Percentiles rank a stretch among this genome's conserved stretches.
Conservation (phyloP, 192 early-diverging fungal species). For the Podochytrium sp. region DNA sequence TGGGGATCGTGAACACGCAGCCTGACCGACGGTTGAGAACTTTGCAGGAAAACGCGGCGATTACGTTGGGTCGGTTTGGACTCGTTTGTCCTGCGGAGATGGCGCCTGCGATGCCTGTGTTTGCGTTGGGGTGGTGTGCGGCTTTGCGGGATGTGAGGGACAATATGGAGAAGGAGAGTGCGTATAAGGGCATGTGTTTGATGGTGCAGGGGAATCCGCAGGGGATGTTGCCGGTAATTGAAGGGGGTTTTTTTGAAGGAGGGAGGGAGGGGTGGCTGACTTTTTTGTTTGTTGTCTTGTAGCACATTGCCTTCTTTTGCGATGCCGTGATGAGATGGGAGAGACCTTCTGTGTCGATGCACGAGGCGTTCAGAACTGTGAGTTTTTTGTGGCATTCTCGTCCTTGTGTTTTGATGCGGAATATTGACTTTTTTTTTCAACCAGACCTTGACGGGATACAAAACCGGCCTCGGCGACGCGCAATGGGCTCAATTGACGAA, state of each 20-base stretch:
- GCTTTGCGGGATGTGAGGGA: slow-evolving; percentile 82
- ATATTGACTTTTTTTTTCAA: not conserved
- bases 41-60: slow-evolving; percentile 92
- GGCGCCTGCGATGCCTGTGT: slow-evolving; percentile 82
- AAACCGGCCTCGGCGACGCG: slow-evolving; percentile 66
- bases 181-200: slow-evolving; percentile 93
- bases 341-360: slow-evolving; percentile 62
- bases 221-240: slow-evolving; percentile 40
- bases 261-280: no score
- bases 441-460: slow-evolving; percentile 64
- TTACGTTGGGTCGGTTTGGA: slow-evolving; percentile 97
- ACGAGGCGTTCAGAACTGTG: slow-evolving; percentile 68
- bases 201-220: slow-evolving; percentile 92
- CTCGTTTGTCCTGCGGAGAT: slow-evolving; percentile 79
- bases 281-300: slow-evolving; percentile 31
- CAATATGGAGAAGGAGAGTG: slow-evolving; percentile 94
- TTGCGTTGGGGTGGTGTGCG: slow-evolving; percentile 83
- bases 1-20: slow-evolving; percentile 76
- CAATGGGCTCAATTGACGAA: slow-evolving; percentile 55
- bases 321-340: slow-evolving; percentile 81
- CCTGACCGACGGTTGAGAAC: slow-evolving; percentile 64
- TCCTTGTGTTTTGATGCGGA: not conserved
- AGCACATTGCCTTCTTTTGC: slow-evolving; percentile 77
- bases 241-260: not conserved
- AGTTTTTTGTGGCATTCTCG: not conserved